Base-by-base conservation (phyloP, 768 basidiomycete genomes). In the Cytidiella melzeri region DNA sequence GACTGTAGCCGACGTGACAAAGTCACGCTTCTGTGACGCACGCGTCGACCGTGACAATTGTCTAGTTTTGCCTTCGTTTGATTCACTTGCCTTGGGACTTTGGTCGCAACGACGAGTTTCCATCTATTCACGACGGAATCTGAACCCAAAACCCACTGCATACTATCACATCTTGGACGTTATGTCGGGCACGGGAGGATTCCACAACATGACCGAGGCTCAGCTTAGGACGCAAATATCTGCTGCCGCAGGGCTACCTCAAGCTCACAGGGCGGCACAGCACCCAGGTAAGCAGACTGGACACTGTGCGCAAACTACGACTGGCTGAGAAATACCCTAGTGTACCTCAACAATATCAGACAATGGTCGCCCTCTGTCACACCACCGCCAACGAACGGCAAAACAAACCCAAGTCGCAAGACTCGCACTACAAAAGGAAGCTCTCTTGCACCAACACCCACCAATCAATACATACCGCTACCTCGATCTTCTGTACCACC, bases 261-360 rank as follows among this genome's bases (percentile, higher is more conserved):
- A 70, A 42, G 64, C 68, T 30, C 70, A 68, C 45, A 55, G 64
- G 53, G 66, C 25, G 44, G 67, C 11, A 13, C 52, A 42, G 38
- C 67, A 47, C 58, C 69, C 45, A 50, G 63, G 55, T 60, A 55
- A 28, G 55, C 52, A n/a, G 15, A 12, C n/a, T n/a, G n/a, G n/a
- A n/a, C n/a, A n/a, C 21, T 39, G 9, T 40, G 24, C 38, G 5
- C 46, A 23, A 20, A 39, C 9, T 4, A 19, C 5, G 24, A 41
- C 18, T 23, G n/a, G n/a, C 46, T 7, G 12, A 37, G 7, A 40
- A 11, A 7, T 11, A 15, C 20, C 6, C 5, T 39, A 79, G 77
- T 76, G 2, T 87, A 87, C 59, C 70, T 78, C 52, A 84, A 80
- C 73, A 87, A 87, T 56, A 69, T 87, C 13, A 76, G 81, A 26